phyloP scores from a whole-genome alignment of 75 land plant species.

The Sequoiadendron giganteum region DNA sequence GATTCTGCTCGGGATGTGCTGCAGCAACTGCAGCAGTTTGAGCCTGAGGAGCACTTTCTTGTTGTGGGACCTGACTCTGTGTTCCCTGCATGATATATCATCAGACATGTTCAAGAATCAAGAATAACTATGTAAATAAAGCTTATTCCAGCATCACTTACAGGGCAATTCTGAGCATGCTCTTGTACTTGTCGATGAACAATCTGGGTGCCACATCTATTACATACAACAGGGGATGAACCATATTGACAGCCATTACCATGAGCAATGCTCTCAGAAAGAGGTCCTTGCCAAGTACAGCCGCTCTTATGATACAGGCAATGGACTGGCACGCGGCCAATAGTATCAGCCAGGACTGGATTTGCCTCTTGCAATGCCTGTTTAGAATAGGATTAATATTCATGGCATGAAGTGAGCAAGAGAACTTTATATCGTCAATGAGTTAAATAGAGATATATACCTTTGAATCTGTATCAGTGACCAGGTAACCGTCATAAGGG shows the following conservation, averaged over 20 bases:
- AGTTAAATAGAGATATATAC: slow-evolving; percentile 15
- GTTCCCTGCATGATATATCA: slow-evolving; percentile 36
- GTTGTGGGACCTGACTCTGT: slow-evolving; percentile 37
- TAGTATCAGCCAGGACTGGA: slow-evolving; percentile 55
- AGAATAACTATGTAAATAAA: not conserved
- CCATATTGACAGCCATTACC: slow-evolving; percentile 65
- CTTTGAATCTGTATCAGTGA: slow-evolving; percentile 77
- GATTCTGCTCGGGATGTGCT: slow-evolving; percentile 18
- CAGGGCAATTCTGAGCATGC: slow-evolving; percentile 76
- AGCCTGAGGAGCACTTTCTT: slow-evolving; percentile 28
- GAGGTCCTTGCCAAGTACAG: slow-evolving; percentile 70
- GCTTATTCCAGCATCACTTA: slow-evolving; percentile 27
- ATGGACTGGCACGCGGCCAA: slow-evolving; percentile 58
- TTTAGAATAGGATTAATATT: not conserved
- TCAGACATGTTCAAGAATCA: not conserved
- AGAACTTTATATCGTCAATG: not conserved
- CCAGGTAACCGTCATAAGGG: slow-evolving; percentile 73
- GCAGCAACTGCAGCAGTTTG: slow-evolving; percentile 15
- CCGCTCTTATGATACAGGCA: slow-evolving; percentile 78
- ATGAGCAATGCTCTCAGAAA: slow-evolving; percentile 59
- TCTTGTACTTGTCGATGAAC: slow-evolving; percentile 84
- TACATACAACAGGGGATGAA: slow-evolving; percentile 77
- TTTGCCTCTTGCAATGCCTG: slow-evolving; percentile 69
- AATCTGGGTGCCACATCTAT: slow-evolving; percentile 73
- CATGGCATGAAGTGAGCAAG: not conserved